phyloP scores from a whole-genome alignment of 768 basidiomycete species.

The Lepiota venenata region DNA sequence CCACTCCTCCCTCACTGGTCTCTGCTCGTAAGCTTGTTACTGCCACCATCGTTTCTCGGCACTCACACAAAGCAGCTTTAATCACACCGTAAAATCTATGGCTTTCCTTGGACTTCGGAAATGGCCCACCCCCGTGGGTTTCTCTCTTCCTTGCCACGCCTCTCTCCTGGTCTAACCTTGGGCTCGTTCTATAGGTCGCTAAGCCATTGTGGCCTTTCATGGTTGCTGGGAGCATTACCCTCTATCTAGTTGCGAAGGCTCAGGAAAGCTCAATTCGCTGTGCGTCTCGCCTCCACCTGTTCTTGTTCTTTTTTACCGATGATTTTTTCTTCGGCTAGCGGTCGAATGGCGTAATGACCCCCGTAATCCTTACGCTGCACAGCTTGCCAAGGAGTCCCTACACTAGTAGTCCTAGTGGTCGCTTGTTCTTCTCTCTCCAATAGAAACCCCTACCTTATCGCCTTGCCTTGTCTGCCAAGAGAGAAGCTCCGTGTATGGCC shows the following conservation, averaged over 20 bases:
- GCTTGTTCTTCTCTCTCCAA: neutral
- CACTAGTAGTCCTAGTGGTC: constrained; percentile 28
- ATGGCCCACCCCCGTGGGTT: constrained; percentile 74
- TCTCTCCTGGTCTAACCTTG: neutral
- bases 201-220: constrained; percentile 84
- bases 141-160: constrained; percentile 15
- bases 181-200: constrained; percentile 43
- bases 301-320: constrained; percentile 4
- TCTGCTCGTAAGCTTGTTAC: constrained; percentile 1
- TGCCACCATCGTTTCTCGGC: neutral
- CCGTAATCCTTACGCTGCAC: constrained; percentile 78
- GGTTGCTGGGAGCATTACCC: constrained; percentile 57
- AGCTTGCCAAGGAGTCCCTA: constrained; percentile 63
- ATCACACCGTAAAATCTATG: constrained; percentile 38
- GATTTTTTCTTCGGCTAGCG: constrained; percentile 36
- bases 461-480: too few relatives aligned
- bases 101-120: constrained; percentile 78
- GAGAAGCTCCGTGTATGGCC: too few relatives aligned
- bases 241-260: constrained; percentile 62
- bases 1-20: constrained; percentile 9
- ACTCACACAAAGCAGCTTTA: neutral
- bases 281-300: constrained; percentile 36
- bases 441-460: too few relatives aligned
- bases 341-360: constrained; percentile 70
- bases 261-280: constrained; percentile 71